Percentiles rank a stretch among this genome's conserved stretches.
These are phyloP conservation scores for Lentinula edodes DNA, from an alignment of 768 basidiomycete genomes.

Conservation along the genomic window DNA sequence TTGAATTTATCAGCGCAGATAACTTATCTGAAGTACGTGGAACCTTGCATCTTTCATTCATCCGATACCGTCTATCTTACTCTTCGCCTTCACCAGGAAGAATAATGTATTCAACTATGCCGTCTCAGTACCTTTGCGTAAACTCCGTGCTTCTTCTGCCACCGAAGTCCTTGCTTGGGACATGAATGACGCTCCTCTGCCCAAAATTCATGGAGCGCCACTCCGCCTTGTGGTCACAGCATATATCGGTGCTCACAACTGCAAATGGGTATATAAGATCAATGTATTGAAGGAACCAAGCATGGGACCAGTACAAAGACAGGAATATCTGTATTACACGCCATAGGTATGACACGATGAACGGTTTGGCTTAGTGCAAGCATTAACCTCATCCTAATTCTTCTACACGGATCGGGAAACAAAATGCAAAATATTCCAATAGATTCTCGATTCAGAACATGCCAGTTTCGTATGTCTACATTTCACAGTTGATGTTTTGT, in stretches of 20 bases:
- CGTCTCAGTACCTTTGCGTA: conserved; percentile 45
- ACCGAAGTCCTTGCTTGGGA: conserved; percentile 52
- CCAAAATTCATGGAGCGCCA: conserved; percentile 47
- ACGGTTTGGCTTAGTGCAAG: not conserved
- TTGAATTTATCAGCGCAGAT: conserved; percentile 54
- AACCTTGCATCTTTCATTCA: not conserved
- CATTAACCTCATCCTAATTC: not conserved
- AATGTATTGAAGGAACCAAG: conserved; percentile 44
- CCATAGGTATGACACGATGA: conserved; percentile 27
- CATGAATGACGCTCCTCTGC: conserved; percentile 43
- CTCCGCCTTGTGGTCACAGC: conserved; percentile 46
- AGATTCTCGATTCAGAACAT: conserved; percentile 55
- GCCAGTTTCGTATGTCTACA: conserved; percentile 47
- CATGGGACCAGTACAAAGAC: conserved; percentile 45
- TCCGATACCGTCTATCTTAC: not conserved
- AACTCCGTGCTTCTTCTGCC: conserved; percentile 28
- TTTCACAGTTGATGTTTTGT: not conserved
- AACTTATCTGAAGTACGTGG: conserved; percentile 47
- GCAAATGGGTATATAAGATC: conserved; percentile 50
- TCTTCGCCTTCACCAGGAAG: conserved; percentile 16
- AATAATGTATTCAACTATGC: conserved; percentile 32
- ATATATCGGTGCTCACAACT: conserved; percentile 48
- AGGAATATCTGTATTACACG: conserved; percentile 50
- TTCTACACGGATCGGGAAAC: conserved; percentile 38
- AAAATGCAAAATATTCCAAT: conserved; percentile 45